phyloP scores from a whole-genome alignment of 306 rosid species.

The Lotus japonicus region DNA sequence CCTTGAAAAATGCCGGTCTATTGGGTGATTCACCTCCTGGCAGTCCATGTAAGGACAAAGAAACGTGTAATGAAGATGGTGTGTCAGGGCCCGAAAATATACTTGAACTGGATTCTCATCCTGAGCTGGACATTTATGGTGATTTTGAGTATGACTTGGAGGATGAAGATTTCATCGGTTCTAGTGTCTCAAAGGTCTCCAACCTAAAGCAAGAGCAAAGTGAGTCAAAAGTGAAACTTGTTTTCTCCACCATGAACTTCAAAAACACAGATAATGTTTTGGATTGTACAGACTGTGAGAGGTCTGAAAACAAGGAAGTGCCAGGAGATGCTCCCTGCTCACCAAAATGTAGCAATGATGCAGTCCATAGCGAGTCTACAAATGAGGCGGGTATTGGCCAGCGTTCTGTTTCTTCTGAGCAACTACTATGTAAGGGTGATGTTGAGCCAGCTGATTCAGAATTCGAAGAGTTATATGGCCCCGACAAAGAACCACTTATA shows the following conservation, averaged over 20 bases:
- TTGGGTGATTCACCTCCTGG: slow-evolving; percentile 79
- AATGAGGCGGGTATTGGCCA: slow-evolving; percentile 34
- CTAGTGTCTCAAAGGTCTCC: slow-evolving; percentile 39
- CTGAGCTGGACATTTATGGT: slow-evolving; percentile 91
- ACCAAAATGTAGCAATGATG: slow-evolving; percentile 26
- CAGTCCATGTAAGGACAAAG: slow-evolving; percentile 51
- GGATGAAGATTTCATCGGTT: slow-evolving; percentile 82
- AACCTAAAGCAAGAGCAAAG: slow-evolving; percentile 49
- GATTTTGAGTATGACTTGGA: slow-evolving; percentile 93
- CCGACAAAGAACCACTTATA: slow-evolving; percentile 59
- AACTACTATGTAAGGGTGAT: slow-evolving; percentile 36
- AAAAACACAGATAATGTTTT: slow-evolving; percentile 32
- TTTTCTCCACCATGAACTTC: slow-evolving; percentile 65
- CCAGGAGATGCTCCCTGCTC: slow-evolving; percentile 37
- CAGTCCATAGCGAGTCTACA: slow-evolving; percentile 16
- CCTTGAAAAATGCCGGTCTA: slow-evolving; percentile 89
- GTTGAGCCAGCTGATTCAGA: slow-evolving; percentile 68
- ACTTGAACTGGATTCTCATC: slow-evolving; percentile 59
- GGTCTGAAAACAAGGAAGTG: slow-evolving; percentile 31
- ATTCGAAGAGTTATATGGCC: slow-evolving; percentile 82
- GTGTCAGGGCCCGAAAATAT: slow-evolving; percentile 56
- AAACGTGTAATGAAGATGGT: slow-evolving; percentile 32
- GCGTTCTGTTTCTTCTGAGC: slow-evolving; percentile 49
- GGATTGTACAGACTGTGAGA: slow-evolving; percentile 32
- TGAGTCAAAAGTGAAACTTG: slow-evolving; percentile 67